Evolutionary conservation across 805 yeast genomes (phyloP).

Genomic region (Hanseniaspora vineae): DNA sequence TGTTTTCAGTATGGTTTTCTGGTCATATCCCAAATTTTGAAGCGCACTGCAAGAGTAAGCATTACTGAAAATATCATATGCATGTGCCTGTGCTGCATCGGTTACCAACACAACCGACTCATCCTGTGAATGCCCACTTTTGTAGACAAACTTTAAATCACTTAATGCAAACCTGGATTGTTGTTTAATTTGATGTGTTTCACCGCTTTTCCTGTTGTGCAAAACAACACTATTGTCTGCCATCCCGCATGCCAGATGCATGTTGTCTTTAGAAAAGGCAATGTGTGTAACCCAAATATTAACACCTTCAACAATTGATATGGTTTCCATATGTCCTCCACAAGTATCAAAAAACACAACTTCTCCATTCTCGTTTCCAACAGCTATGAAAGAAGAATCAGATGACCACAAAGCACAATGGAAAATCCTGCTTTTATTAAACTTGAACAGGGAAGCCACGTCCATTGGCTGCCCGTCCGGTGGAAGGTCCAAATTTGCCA

Average conservation of each 20-base stretch:
- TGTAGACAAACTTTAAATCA: background rate
- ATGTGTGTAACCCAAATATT: slow-evolving; percentile 4
- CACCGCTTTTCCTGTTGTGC: background rate
- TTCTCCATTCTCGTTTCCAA: slow-evolving; percentile 19
- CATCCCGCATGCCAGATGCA: slow-evolving; percentile 8
- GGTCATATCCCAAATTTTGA: background rate
- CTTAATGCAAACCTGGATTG: background rate
- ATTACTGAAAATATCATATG: background rate
- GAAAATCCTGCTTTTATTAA: slow-evolving; percentile 11
- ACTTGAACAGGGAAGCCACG: background rate
- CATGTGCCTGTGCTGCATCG: background rate
- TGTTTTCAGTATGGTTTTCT: background rate
- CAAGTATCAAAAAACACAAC: slow-evolving; percentile 9
- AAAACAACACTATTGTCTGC: slow-evolving; percentile 16
- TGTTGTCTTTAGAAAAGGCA: slow-evolving; percentile 8
- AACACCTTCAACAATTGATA: background rate
- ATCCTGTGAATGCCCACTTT: too few relatives aligned
- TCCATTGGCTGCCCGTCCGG: slow-evolving; percentile 1
- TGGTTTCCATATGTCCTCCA: slow-evolving; percentile 1
- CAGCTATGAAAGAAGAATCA: slow-evolving; percentile 7
- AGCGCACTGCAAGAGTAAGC: background rate
- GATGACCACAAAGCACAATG: slow-evolving; percentile 20
- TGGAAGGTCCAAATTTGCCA: slow-evolving; percentile 14
- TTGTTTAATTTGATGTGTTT: background rate
- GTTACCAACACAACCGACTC: background rate